Conservation (phyloP, 495 filamentous ascomycete species). For the Talaromyces adpressus region DNA sequence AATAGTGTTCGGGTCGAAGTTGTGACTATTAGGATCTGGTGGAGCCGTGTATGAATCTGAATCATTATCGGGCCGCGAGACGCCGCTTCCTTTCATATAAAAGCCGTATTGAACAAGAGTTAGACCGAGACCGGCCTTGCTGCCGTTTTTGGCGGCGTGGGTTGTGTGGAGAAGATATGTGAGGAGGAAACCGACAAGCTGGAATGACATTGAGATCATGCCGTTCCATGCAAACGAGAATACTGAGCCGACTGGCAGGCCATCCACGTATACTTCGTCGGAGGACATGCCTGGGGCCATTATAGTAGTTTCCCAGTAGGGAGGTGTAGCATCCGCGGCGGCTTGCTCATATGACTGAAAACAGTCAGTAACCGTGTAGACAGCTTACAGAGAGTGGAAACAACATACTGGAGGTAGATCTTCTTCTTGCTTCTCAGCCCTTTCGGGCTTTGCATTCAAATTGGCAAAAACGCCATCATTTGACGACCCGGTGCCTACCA, state of each 20-base stretch:
- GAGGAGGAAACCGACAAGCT: constrained; percentile 91
- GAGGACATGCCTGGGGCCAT: constrained; percentile 77
- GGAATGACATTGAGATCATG: constrained; percentile 98
- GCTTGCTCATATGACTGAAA: constrained; percentile 94
- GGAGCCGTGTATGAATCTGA: constrained; percentile 51
- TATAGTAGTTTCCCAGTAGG: constrained; percentile 99
- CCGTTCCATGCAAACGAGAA: constrained; percentile 98
- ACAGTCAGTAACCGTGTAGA: constrained; percentile 19
- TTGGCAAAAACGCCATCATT: constrained; percentile 98
- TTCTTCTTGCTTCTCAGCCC: constrained; percentile 71
- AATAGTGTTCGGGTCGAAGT: constrained; percentile 71
- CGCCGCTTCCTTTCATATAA: constrained; percentile 67
- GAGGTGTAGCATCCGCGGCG: constrained; percentile 90
- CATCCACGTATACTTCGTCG: constrained; percentile 95
- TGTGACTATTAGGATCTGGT: constrained; percentile 81
- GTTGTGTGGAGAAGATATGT: constrained; percentile 97
- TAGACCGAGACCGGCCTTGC: constrained; percentile 86
- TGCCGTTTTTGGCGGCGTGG: constrained; percentile 96
- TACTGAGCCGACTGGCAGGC: constrained; percentile 88
- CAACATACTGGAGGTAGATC: constrained; percentile 85
- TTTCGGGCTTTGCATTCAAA: constrained; percentile 82
- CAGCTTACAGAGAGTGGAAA: background rate
- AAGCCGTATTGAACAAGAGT: constrained; percentile 97
- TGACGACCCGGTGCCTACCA: constrained; percentile 46
- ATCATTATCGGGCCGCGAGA: constrained; percentile 39